Evolutionary conservation across 2,329 filamentous ascomycete genomes (phyloP).

Genomic region (Talaromyces piceae): DNA sequence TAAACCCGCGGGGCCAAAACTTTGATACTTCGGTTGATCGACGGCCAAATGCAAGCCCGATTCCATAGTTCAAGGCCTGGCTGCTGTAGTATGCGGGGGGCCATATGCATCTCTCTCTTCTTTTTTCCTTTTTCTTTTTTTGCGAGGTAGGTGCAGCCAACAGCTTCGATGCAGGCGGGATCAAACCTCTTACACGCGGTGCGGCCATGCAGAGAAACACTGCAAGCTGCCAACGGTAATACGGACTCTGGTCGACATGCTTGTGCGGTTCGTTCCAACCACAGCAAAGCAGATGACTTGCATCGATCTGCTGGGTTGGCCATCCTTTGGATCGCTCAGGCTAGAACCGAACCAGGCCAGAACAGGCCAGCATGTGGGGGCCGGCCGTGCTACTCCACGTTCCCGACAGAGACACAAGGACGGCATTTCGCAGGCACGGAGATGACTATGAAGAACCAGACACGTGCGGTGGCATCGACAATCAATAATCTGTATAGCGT

Average conservation of each 20-base stretch:
- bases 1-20: neutral
- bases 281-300: neutral
- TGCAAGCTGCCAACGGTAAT: neutral
- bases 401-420: neutral
- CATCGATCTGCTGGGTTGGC: neutral
- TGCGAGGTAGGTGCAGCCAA: no score
- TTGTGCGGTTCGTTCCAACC: no score
- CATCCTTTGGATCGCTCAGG: neutral
- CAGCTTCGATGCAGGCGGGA: no score
- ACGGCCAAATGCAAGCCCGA: neutral
- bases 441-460: no score
- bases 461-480: neutral
- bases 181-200: no score
- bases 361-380: no score
- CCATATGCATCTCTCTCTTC: neutral
- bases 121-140: no score
- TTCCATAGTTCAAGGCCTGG: neutral
- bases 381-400: neutral
- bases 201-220: neutral
- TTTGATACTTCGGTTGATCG: neutral
- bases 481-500: neutral
- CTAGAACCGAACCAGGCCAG: no score
- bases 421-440: no score
- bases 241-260: no score
- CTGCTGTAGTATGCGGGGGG: neutral